Evolutionary conservation across 1,284 basidiomycete genomes (phyloP), one percentile per base, ranked within the genome.

Genomic region (Trichosporon sp.): DNA sequence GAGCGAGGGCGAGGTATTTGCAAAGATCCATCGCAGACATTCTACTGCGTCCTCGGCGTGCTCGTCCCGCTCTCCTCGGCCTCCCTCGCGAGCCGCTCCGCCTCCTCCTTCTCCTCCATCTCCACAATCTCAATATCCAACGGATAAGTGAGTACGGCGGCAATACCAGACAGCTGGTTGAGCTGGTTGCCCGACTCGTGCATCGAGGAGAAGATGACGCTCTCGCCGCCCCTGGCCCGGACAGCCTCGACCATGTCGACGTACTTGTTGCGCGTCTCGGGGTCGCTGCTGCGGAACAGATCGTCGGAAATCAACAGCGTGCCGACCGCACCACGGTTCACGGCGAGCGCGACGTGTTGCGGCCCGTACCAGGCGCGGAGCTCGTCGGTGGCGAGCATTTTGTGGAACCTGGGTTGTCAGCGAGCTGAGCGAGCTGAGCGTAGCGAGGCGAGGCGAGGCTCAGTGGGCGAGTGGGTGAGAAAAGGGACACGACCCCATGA

Each of bases 361-460:
- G 96, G 94, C 0, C 97, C 96, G 82, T 99, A 99, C 96, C 97
- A 99, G 4, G 97, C 97, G 69, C 97, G 88, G 85, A 96, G 90
- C 82, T 98, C 96, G 79, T 99, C 95, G 5, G 88, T 89, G 0
- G 92, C 93, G 11, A 99, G 88, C 92, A 96, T 98, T 84, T 98
- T 98, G 86, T 94, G 94, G 85, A 98, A 98, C 78, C 94, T 97
- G 56, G 31, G 26, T 26, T 5, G 63, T 72, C 68, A 74, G 71
- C 61, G 63, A 74, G 71, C 61, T 26, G 26, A 26, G 26, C 26
- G 2, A 43, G 59, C 38, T 37, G 5, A 7, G 19, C 11, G 31
- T 7, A 32, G 12, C 43, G 16, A 1, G 35, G 46, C 32, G 7
- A 37, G 5, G 6, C 3, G 21, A 11, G 14, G 26, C 26, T 26